Evolutionary conservation across 2,329 filamentous ascomycete species (phyloP), one percentile per base, ranked within the genome.

Genomic region (Aspergillus clavatus): DNA sequence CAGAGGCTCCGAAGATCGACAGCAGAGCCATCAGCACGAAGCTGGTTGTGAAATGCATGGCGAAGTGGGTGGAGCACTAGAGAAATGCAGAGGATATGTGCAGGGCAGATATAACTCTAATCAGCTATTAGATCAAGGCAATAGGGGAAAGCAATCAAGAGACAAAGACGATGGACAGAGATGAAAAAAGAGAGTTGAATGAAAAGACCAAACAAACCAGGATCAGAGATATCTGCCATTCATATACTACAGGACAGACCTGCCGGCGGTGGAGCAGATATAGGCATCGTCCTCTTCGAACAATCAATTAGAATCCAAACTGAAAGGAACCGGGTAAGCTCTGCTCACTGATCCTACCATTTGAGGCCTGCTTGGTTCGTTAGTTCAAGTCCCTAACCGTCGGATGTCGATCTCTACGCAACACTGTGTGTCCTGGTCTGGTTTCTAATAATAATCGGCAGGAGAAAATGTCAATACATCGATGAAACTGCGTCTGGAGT

Each of bases 11-110:
- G 40, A 59, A 38, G 36, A 53, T 40, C 35, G 61, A 58, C 22
- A 66, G 51, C 33, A 57, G 45, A 27, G 48, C 46, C 33, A 58
- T 31, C 12, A 59, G 45, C 46, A 64, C 40, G 46, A 60, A 12
- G 7, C n/a, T n/a, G n/a, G 55, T 46, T 12, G 54, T 45, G 48
- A 66, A 46, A 41, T 63, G 62, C 63, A 66, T 66, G 40, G 24
- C 58, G 48, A 23, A 35, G 35, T 43, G n/a, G 28, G 39, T 49
- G 37, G n/a, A n/a, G n/a, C n/a, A n/a, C n/a, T 45, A 27, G 28
- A 26, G 33, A 36, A 14, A 31, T 14, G 38, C n/a, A 28, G 33
- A n/a, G 21, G 12, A 16, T 31, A 31, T n/a, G 35, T 39, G 44
- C 24, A 43, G n/a, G 33, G 27, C 23, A 23, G 24, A 11, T 29